Conservation (phyloP, 371 early-diverging fungal genomes). For the Zychaea mexicana region DNA sequence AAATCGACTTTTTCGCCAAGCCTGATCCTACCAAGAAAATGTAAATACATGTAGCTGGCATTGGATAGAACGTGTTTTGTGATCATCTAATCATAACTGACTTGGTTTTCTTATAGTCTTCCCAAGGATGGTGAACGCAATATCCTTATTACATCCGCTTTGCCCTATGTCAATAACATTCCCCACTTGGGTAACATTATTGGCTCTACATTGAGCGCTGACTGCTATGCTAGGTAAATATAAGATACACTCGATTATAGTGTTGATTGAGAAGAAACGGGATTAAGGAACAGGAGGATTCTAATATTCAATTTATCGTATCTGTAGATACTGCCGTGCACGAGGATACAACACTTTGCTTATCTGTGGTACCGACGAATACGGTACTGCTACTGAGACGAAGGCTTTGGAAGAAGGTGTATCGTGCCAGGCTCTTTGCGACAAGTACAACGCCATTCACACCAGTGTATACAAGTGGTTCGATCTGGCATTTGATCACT, state of each 20-base stretch:
- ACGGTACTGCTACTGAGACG: conserved; percentile 99
- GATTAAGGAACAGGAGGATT: not conserved
- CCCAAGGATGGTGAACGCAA: conserved; percentile 78
- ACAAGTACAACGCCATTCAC: conserved; percentile 95
- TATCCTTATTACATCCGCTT: conserved; percentile 96
- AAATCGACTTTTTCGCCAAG: conserved; percentile 14
- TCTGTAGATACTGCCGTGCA: conserved; percentile 80
- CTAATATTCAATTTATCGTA: not conserved
- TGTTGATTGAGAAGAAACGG: not conserved
- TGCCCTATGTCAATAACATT: conserved; percentile 99
- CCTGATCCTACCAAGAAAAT: not conserved
- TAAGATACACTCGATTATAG: not conserved
- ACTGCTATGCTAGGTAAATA: conserved; percentile 89
- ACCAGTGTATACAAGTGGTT: conserved; percentile 96
- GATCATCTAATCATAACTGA: not conserved
- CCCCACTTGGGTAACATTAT: conserved; percentile 99
- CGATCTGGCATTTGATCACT: conserved; percentile 93
- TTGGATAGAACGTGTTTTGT: not conserved
- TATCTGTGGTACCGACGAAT: conserved; percentile 99
- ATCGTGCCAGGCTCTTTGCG: conserved; percentile 93
- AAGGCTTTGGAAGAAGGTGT: conserved; percentile 95
- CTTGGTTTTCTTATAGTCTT: conserved; percentile 31
- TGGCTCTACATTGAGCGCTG: conserved; percentile 98
- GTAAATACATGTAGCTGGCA: conserved; percentile 6
- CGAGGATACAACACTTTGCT: conserved; percentile 93